phyloP scores from a whole-genome alignment of 2,329 filamentous ascomycete genomes.

The Whalleya microplaca region DNA sequence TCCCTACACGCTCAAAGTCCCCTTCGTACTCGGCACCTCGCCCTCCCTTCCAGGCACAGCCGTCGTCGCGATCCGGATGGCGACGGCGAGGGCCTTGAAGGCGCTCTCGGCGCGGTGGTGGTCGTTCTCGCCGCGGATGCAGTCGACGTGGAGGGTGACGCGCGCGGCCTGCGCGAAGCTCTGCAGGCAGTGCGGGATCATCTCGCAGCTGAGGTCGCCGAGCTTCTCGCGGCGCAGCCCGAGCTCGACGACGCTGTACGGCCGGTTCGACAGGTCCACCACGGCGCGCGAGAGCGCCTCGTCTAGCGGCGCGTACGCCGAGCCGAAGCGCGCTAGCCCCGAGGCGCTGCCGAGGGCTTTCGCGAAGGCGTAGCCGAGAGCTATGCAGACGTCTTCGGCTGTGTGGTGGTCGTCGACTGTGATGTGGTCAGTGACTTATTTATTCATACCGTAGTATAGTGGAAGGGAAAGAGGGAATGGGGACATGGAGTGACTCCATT shows the following conservation, averaged over 20 bases:
- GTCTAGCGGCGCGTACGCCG: slow-evolving; percentile 90
- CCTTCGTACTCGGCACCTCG: slow-evolving; percentile 95
- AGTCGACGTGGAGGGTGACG: slow-evolving; percentile 94
- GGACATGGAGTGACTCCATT: too few relatives aligned
- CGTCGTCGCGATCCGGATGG: slow-evolving; percentile 75
- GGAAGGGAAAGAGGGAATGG: too few relatives aligned
- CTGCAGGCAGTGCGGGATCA: slow-evolving; percentile 94
- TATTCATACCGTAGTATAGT: too few relatives aligned
- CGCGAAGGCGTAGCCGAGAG: slow-evolving; percentile 85
- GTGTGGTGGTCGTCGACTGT: slow-evolving; percentile 98
- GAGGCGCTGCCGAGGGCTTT: slow-evolving; percentile 75
- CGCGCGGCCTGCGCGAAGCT: slow-evolving; percentile 91
- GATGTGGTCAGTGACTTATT: not conserved
- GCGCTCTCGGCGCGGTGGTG: slow-evolving; percentile 96
- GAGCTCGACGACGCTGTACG: slow-evolving; percentile 81
- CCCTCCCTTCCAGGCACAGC: slow-evolving; percentile 80
- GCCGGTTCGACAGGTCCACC: slow-evolving; percentile 91
- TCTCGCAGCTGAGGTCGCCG: slow-evolving; percentile 90
- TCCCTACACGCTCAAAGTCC: slow-evolving; percentile 72
- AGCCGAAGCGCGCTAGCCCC: slow-evolving; percentile 88
- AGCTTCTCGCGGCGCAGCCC: slow-evolving; percentile 90
- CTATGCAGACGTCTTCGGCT: slow-evolving; percentile 91
- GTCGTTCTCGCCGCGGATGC: slow-evolving; percentile 87
- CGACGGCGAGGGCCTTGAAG: slow-evolving; percentile 94
- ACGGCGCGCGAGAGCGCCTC: slow-evolving; percentile 93